Base-by-base conservation (phyloP, 352 stramenopile genomes). In the Phytopythium delawarense region DNA sequence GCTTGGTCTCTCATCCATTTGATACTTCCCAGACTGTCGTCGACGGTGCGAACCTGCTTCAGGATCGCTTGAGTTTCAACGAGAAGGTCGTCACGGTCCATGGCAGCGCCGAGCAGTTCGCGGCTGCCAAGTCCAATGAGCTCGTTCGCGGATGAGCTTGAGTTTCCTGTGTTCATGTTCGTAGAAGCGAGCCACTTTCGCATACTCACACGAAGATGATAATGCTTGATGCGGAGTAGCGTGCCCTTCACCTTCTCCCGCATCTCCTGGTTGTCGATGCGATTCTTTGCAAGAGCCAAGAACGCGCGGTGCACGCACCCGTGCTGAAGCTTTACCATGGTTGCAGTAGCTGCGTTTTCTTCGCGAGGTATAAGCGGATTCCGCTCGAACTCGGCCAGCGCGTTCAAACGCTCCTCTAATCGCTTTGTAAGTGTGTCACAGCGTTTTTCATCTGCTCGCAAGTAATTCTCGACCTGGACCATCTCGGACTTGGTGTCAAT, bases 401-500 rank as follows among this genome's bases (percentile, higher is more conserved):
- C 81, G 0, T 70, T 56, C 63, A 66, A 62, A 12, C 84, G 78
- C 12, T 81, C 64, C 12, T 79, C 61, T 15, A 92, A 57, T 16
- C 74, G 72, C 4, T 55, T 56, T 21, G 64, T 32, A 20, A 91
- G 46, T 11, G 54, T 65, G 2, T 69, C 68, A 2, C 71, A 70
- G 0, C 65, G 72, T 21, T 78, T 86, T 15, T 74, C 64, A 48
- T 92, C 84, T n/a, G 66, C 78, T 13, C 73, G 72, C n/a, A 91
- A 56, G 40, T 87, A 86, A 46, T 91, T 89, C 49, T 94, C 81
- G 6, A 87, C 75, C 56, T 80, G 73, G 7, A 91, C 66, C 30
- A 88, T 84, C 39, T 92, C 83, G 11, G 76, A 62, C 50, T 94
- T 94, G 6, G 80, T 78, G 44, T 94, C 82, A 3, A 87, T 57